Base-by-base conservation (phyloP, 805 yeast genomes). In the Nakazawaea populi region DNA sequence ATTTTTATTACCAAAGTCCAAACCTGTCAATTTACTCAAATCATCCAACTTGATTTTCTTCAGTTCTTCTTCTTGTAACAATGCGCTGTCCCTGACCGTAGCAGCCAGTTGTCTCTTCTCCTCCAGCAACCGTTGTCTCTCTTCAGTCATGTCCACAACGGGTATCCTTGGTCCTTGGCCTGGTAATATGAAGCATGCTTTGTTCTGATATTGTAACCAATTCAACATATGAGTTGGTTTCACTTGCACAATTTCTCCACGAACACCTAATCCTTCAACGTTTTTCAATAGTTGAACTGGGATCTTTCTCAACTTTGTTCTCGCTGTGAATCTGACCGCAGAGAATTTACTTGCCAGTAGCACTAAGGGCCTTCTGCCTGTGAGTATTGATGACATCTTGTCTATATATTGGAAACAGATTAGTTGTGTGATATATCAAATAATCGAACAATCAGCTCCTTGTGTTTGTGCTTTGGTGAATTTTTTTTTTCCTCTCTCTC, bases 161-260 rank as follows among this genome's bases (percentile, higher is more conserved):
- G 68, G 67, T 42, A 69, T 67, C 14, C 52, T 55, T 27, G 71
- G 69, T 49, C 56, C 43, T 32, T 69, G 60, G 36, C 61, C 66
- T n/a, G 55, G 53, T 30, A 75, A 63, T 27, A 89, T 74, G 60
- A 89, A 90, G 18, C 80, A 76, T 3, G 96, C 97, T 42, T 89
- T 87, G 59, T 87, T 83, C 54, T 72, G 60, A 42, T 80, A 79
- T 59, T 89, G 89, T 51, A 90, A 75, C 58, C 70, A 79, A 68
- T 87, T 88, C 62, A 92, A 80, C 96, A 90, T 90, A 55, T 79
- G 73, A 27, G 89, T 87, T 32, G 96, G 90, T 55, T 80, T 76
- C 18, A 90, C 96, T 36, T 77, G 71, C 31, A 85, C 74, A 42
- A 90, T 75, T 69, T 90, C 85, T 36, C 97, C 97, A 54, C 69